Evolutionary conservation across 805 yeast species (phyloP), one percentile per base, ranked within the genome.

Genomic region (Wickerhamomyces chambardii): DNA sequence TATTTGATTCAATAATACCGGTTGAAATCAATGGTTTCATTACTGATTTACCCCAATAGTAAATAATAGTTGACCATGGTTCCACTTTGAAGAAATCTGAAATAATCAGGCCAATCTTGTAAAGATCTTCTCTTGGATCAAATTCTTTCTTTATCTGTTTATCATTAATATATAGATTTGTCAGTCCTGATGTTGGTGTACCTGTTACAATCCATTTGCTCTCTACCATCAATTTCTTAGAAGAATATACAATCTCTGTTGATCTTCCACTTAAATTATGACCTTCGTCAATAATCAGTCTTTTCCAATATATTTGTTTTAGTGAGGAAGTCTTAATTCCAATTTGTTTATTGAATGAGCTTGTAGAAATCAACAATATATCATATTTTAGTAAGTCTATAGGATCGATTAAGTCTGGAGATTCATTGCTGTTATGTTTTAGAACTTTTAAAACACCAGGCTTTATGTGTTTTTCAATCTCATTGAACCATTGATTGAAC

Each of bases 151-250:
- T 71, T 19, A 37, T 41, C 8, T 27, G 33, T 2, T 31, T 38
- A 17, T 49, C 53, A 38, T 40, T 43, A 44, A 78, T 68, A 42
- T 74, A 71, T 7, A 76, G 48, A 30, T 66, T 67, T 0, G 86
- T 77, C 35, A 80, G 56, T 0, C 89, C 89, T 0, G 82, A 68
- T 0, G 86, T 79, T 5, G 87, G 87, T 0, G 89, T 80, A 22
- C 89, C 87, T 0, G 83, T 75, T 1, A 80, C 84, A 0, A 78
- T 76, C 89, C 89, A 80, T 40, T 72, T 65, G 34, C 85, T 62
- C 46, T 80, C 89, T 8, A 72, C 70, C 32, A 56, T 51, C 31
- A 81, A 47, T 17, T 59, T 55, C 25, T 61, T 62, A 15, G 83
- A 75, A 25, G 74, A 48, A 8, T 54, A 47, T 7, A 73, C 77